Conservation (phyloP, 768 basidiomycete genomes). For the Amanita rimosa region DNA sequence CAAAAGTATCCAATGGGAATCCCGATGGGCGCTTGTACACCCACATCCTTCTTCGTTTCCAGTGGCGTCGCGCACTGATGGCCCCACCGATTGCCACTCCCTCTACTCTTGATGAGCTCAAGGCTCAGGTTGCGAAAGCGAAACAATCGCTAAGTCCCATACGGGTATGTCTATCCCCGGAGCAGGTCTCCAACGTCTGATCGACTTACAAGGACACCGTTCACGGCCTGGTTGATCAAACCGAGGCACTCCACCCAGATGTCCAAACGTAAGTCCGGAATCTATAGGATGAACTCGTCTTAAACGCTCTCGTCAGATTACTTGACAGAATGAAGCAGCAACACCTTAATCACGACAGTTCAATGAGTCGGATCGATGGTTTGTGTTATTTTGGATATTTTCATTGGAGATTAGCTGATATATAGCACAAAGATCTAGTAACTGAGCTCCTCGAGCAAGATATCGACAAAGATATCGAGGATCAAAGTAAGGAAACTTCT, state of each 20-base stretch:
- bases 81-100: not conserved
- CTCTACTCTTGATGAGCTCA: not conserved
- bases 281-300: not conserved
- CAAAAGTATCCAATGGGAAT: not conserved
- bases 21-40: not conserved
- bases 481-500: conserved; percentile 25
- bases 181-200: not conserved
- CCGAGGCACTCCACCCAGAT: not conserved
- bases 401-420: not conserved
- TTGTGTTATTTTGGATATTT: not conserved
- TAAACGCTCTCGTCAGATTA: not conserved
- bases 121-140: not conserved
- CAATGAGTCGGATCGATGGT: not conserved
- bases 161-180: not conserved
- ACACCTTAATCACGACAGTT: not conserved
- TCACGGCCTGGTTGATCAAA: not conserved
- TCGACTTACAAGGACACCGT: not conserved
- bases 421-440: conserved; percentile 27
- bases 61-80: not conserved
- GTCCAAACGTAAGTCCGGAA: not conserved
- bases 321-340: not conserved
- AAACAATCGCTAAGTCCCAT: not conserved
- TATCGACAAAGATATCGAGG: conserved; percentile 30
- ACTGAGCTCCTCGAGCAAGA: conserved; percentile 32
- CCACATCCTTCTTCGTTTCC: not conserved